Percentiles rank a stretch among this genome's conserved stretches.
Evolutionary conservation across 75 land plant genomes (phyloP).

Genomic region (Sequoiadendron giganteum): DNA sequence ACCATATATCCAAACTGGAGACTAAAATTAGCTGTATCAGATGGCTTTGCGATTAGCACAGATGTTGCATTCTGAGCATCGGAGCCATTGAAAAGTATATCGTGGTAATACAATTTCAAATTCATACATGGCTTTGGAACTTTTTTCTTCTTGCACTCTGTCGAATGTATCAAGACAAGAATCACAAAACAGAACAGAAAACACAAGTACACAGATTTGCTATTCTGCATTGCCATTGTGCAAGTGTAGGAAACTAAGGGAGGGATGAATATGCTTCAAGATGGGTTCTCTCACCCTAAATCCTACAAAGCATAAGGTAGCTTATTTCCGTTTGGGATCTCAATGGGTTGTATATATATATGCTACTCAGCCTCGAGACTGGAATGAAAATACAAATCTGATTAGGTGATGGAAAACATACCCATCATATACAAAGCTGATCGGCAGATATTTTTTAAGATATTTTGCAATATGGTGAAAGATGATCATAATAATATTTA

Average conservation of each 20-base stretch:
- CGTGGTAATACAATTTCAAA: slow-evolving; percentile 44
- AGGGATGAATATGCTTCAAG: too few relatives aligned
- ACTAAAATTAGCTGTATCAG: slow-evolving; percentile 11
- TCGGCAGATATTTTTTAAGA: too few relatives aligned
- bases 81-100: slow-evolving; percentile 44
- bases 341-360: too few relatives aligned
- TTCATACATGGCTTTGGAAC: slow-evolving; percentile 26
- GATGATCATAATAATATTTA: too few relatives aligned
- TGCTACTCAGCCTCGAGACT: too few relatives aligned
- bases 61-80: slow-evolving; percentile 43
- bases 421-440: too few relatives aligned
- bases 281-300: too few relatives aligned
- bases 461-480: too few relatives aligned
- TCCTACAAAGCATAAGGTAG: too few relatives aligned
- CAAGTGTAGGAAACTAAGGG: not conserved
- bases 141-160: not conserved
- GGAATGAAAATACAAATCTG: too few relatives aligned
- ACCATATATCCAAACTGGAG: slow-evolving; percentile 49
- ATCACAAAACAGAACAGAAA: not conserved
- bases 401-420: too few relatives aligned
- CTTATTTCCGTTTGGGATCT: too few relatives aligned
- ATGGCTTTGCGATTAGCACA: slow-evolving; percentile 32
- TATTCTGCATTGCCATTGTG: not conserved
- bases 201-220: not conserved
- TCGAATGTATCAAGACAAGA: not conserved